Conservation (phyloP, 148 eudicot genomes). For the Fagopyrum esculentum region DNA sequence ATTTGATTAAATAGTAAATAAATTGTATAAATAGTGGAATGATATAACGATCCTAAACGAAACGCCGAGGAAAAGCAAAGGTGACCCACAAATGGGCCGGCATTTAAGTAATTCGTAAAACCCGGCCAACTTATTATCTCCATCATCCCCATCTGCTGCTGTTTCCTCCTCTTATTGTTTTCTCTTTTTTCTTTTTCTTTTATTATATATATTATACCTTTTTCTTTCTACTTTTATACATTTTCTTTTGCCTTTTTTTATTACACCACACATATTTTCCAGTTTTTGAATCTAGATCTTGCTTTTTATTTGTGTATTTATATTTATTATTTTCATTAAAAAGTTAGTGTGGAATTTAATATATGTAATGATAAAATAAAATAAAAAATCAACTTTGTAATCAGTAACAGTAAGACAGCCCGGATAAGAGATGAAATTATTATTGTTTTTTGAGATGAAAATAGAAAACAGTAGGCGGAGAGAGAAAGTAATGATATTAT, state of each 20-base stretch:
- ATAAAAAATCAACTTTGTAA: not conserved
- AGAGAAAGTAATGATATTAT: not conserved
- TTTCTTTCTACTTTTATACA: not conserved
- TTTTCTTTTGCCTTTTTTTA: not conserved
- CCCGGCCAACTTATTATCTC: constrained; percentile 52
- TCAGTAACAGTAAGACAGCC: not conserved
- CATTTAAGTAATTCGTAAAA: constrained; percentile 64
- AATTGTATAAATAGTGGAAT: not conserved
- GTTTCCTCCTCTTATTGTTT: constrained; percentile 12
- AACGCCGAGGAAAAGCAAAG: constrained; percentile 34
- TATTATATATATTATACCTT: not conserved
- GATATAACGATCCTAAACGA: constrained; percentile 25
- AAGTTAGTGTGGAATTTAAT: too few species aligned
- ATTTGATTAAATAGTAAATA: too few species aligned
- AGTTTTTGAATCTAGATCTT: not conserved
- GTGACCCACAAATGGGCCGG: constrained; percentile 72
- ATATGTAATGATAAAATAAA: too few species aligned
- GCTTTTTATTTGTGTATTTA: not conserved
- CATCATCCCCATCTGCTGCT: constrained; percentile 52
- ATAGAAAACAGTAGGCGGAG: not conserved
- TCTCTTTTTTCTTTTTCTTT: not conserved
- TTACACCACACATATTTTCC: not conserved
- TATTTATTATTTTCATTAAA: too few species aligned
- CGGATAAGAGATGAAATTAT: not conserved
- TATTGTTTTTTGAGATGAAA: not conserved